phyloP scores from a whole-genome alignment of 2,329 filamentous ascomycete genomes.

The Xylaria sp. region DNA sequence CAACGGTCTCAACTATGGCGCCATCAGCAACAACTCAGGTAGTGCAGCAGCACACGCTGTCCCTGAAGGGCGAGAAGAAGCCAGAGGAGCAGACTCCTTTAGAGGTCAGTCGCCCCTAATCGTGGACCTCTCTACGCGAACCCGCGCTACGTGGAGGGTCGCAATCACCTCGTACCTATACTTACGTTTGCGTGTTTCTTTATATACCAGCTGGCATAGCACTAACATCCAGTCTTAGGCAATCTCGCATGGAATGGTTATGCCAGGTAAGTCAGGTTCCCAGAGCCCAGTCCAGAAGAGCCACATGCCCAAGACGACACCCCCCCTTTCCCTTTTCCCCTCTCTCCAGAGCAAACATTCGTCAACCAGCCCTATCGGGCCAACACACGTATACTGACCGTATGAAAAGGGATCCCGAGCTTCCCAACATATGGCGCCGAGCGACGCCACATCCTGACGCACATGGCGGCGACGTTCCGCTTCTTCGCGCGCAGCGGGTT shows the following conservation, averaged over 20 bases:
- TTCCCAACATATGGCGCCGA: slow-evolving; percentile 56
- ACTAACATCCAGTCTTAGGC: slow-evolving; percentile 41
- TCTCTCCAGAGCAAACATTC: background rate
- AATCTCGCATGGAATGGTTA: slow-evolving; percentile 51
- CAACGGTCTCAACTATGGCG: slow-evolving; percentile 42
- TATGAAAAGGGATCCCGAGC: slow-evolving; percentile 56
- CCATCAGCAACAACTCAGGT: slow-evolving; percentile 48
- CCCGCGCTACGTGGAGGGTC: background rate
- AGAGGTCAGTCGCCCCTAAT: slow-evolving; percentile 35
- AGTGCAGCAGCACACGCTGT: slow-evolving; percentile 33
- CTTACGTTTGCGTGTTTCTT: background rate
- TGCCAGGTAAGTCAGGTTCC: slow-evolving; percentile 45
- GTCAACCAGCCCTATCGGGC: background rate
- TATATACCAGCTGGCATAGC: background rate
- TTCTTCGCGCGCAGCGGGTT: slow-evolving; percentile 73
- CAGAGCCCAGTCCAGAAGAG: background rate
- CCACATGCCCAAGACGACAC: background rate
- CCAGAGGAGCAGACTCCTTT: slow-evolving; percentile 46
- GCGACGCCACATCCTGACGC: slow-evolving; percentile 70
- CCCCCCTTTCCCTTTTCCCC: too few relatives aligned
- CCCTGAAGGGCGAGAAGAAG: slow-evolving; percentile 37
- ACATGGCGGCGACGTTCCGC: slow-evolving; percentile 76
- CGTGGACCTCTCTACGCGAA: background rate
- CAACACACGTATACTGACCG: background rate
- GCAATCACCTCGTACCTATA: background rate